Evolutionary conservation across 2,329 filamentous ascomycete genomes (phyloP).

Genomic region (Fusarium virguliforme): DNA sequence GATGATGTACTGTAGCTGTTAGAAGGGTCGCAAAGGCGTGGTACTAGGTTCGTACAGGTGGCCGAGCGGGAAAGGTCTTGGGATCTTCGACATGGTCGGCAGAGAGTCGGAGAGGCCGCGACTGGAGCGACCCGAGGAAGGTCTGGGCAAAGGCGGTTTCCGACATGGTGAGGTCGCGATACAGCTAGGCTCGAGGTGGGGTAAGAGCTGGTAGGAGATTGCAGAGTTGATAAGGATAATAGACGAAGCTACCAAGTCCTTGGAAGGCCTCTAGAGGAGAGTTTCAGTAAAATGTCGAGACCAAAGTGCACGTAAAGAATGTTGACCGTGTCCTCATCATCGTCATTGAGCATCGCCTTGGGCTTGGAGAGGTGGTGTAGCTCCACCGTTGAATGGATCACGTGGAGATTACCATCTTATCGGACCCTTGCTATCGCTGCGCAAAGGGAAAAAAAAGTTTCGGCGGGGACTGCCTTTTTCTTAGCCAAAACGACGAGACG

Average conservation of each 20-base stretch:
- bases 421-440: conserved; percentile 49
- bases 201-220: conserved; percentile 29
- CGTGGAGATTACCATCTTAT: conserved; percentile 53
- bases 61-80: conserved; percentile 80
- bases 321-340: conserved; percentile 24
- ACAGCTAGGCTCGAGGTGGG: conserved; percentile 42
- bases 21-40: conserved; percentile 12
- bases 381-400: conserved; percentile 44
- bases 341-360: conserved; percentile 43
- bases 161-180: conserved; percentile 70
- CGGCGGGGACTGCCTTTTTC: conserved; percentile 55
- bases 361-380: conserved; percentile 20
- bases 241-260: no score
- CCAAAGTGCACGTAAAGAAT: not conserved
- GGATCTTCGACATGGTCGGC: conserved; percentile 92
- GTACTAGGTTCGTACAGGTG: conserved; percentile 72
- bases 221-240: not conserved
- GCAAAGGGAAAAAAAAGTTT: conserved; percentile 58
- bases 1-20: conserved; percentile 74
- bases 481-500: conserved; percentile 42
- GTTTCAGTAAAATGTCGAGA: not conserved
- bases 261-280: not conserved
- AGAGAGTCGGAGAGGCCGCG: conserved; percentile 84
- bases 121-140: conserved; percentile 86
- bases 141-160: conserved; percentile 88